Percentiles rank a stretch among this genome's conserved stretches.
Conservation (phyloP, 352 stramenopile species). For the Phytophthora ramorum region DNA sequence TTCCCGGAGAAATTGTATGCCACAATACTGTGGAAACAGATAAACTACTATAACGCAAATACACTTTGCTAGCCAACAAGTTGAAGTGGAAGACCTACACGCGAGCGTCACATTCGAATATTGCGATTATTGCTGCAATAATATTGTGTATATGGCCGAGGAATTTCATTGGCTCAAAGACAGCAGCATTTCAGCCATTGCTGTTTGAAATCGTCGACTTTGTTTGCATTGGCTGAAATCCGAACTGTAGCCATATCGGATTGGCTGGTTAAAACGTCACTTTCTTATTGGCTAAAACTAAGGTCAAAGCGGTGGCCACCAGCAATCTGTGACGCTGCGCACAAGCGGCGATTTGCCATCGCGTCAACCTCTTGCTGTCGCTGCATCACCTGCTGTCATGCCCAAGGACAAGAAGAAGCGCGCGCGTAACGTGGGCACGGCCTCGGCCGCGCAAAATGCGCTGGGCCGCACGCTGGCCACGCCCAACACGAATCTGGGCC, state of each 20-base stretch:
- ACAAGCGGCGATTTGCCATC: conserved; percentile 9
- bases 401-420: conserved; percentile 93
- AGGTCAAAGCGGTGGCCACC: conserved; percentile 15
- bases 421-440: conserved; percentile 69
- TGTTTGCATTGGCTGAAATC: no score
- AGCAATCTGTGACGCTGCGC: conserved; percentile 44
- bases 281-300: background rate
- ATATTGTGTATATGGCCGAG: no score
- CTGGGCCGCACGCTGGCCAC: conserved; percentile 93
- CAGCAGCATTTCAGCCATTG: no score
- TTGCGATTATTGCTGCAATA: background rate
- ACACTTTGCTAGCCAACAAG: background rate
- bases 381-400: conserved; percentile 40
- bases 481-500: conserved; percentile 96
- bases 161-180: background rate
- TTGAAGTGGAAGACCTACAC: conserved; percentile 12
- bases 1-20: background rate
- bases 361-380: background rate
- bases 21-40: background rate
- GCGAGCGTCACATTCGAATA: conserved; percentile 1
- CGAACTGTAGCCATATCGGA: no score
- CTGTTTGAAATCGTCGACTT: no score
- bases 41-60: background rate
- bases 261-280: no score
- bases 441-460: conserved; percentile 77